Conservation (phyloP, 2,329 filamentous ascomycete species). For the Ophiostoma populinum region DNA sequence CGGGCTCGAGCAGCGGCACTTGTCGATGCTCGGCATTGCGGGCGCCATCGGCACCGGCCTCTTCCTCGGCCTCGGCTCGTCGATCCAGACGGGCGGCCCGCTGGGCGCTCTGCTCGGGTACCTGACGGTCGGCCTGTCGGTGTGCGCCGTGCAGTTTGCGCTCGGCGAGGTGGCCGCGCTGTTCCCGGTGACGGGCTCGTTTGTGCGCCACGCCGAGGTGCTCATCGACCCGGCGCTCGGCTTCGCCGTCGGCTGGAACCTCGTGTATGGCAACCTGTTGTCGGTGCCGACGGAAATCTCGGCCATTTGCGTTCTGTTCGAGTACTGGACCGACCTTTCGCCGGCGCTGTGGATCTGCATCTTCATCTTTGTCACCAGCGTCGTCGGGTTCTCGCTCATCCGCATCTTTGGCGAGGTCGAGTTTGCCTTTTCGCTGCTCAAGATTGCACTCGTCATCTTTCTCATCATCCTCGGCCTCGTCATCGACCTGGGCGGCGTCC, state of each 20-base stretch:
- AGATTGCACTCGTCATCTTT: constrained; percentile 40
- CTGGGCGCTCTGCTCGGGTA: constrained; percentile 51
- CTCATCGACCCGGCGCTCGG: constrained; percentile 29
- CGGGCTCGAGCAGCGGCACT: constrained; percentile 23
- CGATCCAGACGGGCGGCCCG: constrained; percentile 44
- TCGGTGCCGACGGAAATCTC: constrained; percentile 33
- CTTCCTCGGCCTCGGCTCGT: constrained; percentile 51
- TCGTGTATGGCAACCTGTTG: constrained; percentile 31
- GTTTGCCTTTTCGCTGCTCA: constrained; percentile 43
- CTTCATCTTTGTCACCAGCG: constrained; percentile 34
- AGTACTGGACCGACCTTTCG: constrained; percentile 37
- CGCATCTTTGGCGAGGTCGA: constrained; percentile 42
- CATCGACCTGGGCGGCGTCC: constrained; percentile 38
- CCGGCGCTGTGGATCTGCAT: constrained; percentile 28
- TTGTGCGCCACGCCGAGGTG: constrained; percentile 45
- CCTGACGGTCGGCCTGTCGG: constrained; percentile 50
- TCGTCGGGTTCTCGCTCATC: constrained; percentile 35
- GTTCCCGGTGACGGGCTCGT: constrained; percentile 59
- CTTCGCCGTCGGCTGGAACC: constrained; percentile 33
- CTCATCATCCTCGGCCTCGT: constrained; percentile 38
- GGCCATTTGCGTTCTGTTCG: constrained; percentile 38
- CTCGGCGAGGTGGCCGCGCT: constrained; percentile 61
- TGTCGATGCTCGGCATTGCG: constrained; percentile 29
- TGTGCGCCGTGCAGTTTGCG: constrained; percentile 58
- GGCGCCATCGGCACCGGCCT: constrained; percentile 51